Evolutionary conservation across 169 alveolate species (phyloP).

Genomic region (Plasmodium cynomolgi): DNA sequence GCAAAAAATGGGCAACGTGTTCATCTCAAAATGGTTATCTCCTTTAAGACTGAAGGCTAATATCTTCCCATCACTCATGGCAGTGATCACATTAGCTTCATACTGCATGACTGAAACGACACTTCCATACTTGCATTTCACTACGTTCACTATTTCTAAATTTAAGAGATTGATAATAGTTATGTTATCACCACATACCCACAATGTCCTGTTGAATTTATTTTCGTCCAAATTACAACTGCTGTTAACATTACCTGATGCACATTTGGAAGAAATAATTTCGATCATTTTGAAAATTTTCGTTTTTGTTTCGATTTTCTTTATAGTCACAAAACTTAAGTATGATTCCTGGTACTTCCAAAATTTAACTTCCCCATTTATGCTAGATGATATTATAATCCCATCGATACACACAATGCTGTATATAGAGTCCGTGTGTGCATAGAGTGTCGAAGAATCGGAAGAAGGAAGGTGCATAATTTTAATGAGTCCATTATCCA

Average conservation of each 20-base stretch:
- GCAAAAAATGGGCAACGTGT: conserved; percentile 64
- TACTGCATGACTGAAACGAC: conserved; percentile 74
- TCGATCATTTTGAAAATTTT: conserved; percentile 72
- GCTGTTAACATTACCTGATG: background rate
- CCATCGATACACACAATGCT: conserved; percentile 75
- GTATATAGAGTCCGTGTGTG: conserved; percentile 71
- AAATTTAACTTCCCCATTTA: conserved; percentile 74
- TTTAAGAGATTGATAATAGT: conserved; percentile 64
- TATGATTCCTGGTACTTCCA: conserved; percentile 69
- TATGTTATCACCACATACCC: conserved; percentile 76
- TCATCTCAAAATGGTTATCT: conserved; percentile 65
- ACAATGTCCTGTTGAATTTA: conserved; percentile 50
- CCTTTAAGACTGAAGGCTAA: conserved; percentile 62
- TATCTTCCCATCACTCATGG: conserved; percentile 75
- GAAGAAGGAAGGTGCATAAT: conserved; percentile 74
- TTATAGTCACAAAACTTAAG: conserved; percentile 61
- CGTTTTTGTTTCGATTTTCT: conserved; percentile 70
- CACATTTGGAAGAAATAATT: conserved; percentile 32
- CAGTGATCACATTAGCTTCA: conserved; percentile 72
- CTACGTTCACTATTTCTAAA: conserved; percentile 40
- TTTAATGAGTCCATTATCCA: conserved; percentile 70
- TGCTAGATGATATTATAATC: conserved; percentile 54
- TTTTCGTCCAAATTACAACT: background rate
- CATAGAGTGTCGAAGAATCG: conserved; percentile 71
- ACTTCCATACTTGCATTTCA: conserved; percentile 66